Evolutionary conservation across 2,329 filamentous ascomycete species (phyloP), one percentile per base, ranked within the genome.

Genomic region (Lachnellula occidentalis): DNA sequence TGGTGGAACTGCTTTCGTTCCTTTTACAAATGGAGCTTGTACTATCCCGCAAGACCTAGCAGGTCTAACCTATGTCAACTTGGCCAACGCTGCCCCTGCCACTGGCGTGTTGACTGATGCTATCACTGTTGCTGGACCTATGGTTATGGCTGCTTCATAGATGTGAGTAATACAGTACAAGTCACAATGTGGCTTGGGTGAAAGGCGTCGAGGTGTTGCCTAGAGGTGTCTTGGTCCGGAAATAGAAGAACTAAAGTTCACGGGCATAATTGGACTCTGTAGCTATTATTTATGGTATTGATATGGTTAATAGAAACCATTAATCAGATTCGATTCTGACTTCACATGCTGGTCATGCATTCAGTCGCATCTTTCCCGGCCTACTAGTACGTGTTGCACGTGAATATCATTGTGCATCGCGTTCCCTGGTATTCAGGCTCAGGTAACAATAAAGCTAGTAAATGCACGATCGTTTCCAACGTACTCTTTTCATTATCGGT

Each of bases 1-100:
- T 41, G 80, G 81, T 52, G 82, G 82, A 62, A 82, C 81, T 39
- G 74, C 74, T 53, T 90, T 88, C 70, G 74, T 77, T 0, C 59
- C 75, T 24, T 82, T 88, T 67, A 73, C 75, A 41, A 71, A 75
- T 42, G 74, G 74, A 3, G 77, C 73, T 58, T 90, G 86, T 69
- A 71, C 73, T 45, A 77, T 88, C 24, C 86, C 86, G 14, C 76
- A 81, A 64, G 78, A 78, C 65, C 71, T 88, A 43, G 74, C 76
- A 8, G 86, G 86, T 46, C 74, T 87, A 59, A 80, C 81, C 48
- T 90, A 87, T 71, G 77, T 89, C 64, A 82, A 83, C 64, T 75
- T 90, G 61, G 81, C 85, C 53, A 86, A 68, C 64, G 67, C 68
- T 31, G 74, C 71, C 2, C 80, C 81, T 17, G 66, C 76, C 31